These are phyloP conservation scores for Ophiostoma novo-ulmi DNA, from an alignment of 2,329 filamentous ascomycete genomes.

Conservation along the genomic window DNA sequence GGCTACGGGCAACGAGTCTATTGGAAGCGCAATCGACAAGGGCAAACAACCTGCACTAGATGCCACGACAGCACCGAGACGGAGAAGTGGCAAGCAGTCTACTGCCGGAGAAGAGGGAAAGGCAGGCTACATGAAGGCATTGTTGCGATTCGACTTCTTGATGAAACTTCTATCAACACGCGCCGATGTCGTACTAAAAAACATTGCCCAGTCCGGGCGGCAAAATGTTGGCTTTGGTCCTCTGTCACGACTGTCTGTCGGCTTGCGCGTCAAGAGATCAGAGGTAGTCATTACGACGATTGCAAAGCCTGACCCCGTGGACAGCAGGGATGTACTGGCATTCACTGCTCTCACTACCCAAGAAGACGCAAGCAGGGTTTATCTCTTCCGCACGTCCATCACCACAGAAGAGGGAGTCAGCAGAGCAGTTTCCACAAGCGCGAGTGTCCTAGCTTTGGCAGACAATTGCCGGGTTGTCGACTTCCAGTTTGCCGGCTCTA, in stretches of 20 bases:
- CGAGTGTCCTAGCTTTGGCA: conserved; percentile 41
- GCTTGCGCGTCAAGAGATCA: conserved; percentile 43
- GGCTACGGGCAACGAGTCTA: neutral
- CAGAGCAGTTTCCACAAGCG: conserved; percentile 38
- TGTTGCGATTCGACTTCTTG: conserved; percentile 61
- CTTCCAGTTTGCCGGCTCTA: conserved; percentile 62
- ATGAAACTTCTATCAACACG: conserved; percentile 54
- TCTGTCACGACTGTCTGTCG: conserved; percentile 43
- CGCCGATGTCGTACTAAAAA: conserved; percentile 57
- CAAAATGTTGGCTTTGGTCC: conserved; percentile 63
- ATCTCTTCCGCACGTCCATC: conserved; percentile 51
- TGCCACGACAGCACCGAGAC: neutral
- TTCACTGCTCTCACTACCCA: conserved; percentile 33
- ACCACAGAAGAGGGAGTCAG: conserved; percentile 57
- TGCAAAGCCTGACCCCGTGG: conserved; percentile 32
- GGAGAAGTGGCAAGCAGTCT: neutral
- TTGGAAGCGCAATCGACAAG: neutral
- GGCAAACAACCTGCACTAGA: neutral
- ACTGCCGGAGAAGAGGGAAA: conserved; percentile 26
- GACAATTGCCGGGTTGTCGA: conserved; percentile 48
- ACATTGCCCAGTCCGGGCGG: conserved; percentile 65
- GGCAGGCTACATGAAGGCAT: conserved; percentile 42
- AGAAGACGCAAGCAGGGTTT: conserved; percentile 41
- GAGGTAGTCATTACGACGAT: conserved; percentile 54
- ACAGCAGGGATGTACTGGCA: conserved; percentile 34